Evolutionary conservation across 2,329 filamentous ascomycete genomes (phyloP), one percentile per base, ranked within the genome.

Genomic region (Geosmithia putterillii): DNA sequence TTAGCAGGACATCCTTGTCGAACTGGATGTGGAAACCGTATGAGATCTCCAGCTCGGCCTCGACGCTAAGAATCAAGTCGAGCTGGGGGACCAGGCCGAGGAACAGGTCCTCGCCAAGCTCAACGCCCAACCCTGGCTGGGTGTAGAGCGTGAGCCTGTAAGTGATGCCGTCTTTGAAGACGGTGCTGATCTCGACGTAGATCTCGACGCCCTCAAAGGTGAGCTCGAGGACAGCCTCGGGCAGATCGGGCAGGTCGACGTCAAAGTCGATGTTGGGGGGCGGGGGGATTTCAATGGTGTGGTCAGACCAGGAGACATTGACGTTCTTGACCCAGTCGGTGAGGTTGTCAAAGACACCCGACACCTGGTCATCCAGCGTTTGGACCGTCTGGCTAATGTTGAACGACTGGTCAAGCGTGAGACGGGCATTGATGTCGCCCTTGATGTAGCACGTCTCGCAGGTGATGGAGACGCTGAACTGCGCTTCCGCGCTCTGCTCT

Each of bases 21-120:
- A 78, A 54, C 42, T 66, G 64, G 43, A 79, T 61, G 48, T 79
- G 74, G 28, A 80, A 69, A 0, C 75, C 75, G 17, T 60, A 70
- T 41, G 60, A 69, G 12, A 79, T 68, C 22, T 69, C 64, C 19
- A 78, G 59, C 37, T 66, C 57, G 0, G 60, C 60, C 2, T 73
- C 60, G 0, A 64, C 65, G 14, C 56, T 66, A 21, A 79, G 50
- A 20, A 79, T 69, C 15, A 79, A 56, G 43, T 78, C 73, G 1
- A 76, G 55, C 0, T 60, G 58, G 37, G 74, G 67, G 1, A 73
- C 53, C 1, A 70, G 55, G 0, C 74, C 74, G 0, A 74, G 46
- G 19, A 66, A 54, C 0, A 70, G 47, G 2, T 66, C 57, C 1
- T 59, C 47, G 4, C 59, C 56, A 4, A 70, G 44, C 0, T 54